phyloP scores from a whole-genome alignment of 1,284 basidiomycete genomes.

The Ceratobasidium papillatum region DNA sequence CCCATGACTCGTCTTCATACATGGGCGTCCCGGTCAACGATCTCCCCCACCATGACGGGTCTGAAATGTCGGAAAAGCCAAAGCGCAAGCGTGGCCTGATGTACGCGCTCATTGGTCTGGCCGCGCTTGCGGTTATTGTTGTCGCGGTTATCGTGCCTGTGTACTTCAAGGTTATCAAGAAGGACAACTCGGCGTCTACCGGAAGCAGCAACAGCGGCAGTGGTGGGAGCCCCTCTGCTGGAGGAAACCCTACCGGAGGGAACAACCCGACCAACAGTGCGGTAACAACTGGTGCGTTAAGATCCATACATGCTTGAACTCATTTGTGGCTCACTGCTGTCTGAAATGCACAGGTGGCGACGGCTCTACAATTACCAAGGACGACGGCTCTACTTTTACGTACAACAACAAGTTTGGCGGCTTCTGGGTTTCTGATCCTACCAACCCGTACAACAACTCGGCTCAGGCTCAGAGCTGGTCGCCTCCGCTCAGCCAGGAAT shows the following conservation, averaged over 20 bases:
- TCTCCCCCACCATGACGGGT: not conserved
- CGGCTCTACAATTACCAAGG: slow-evolving; percentile 54
- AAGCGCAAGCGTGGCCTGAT: slow-evolving; percentile 12
- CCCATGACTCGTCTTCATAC: slow-evolving; percentile 13
- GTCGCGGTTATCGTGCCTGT: slow-evolving; percentile 45
- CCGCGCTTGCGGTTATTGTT: slow-evolving; percentile 37
- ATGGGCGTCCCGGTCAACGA: slow-evolving; percentile 22
- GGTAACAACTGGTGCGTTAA: slow-evolving; percentile 30
- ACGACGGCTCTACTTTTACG: slow-evolving; percentile 55
- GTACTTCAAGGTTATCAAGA: slow-evolving; percentile 45
- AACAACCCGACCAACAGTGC: slow-evolving; percentile 10
- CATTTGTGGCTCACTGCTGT: slow-evolving; percentile 40
- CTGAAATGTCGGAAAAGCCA: not conserved
- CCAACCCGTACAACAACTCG: slow-evolving; percentile 75
- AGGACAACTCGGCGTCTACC: slow-evolving; percentile 16
- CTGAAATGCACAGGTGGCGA: slow-evolving; percentile 57
- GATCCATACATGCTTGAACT: not conserved
- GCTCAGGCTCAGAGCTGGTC: slow-evolving; percentile 77
- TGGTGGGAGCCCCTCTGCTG: slow-evolving; percentile 18
- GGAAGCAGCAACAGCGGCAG: slow-evolving; percentile 41
- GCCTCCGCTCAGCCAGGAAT: slow-evolving; percentile 73
- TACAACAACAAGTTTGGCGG: slow-evolving; percentile 60
- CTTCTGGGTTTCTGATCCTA: slow-evolving; percentile 64
- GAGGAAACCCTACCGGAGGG: slow-evolving; percentile 18
- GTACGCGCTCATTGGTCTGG: slow-evolving; percentile 22